These are phyloP conservation scores for Penstemon newberryi DNA, from an alignment of 257 asterid genomes.

Conservation along the genomic window DNA sequence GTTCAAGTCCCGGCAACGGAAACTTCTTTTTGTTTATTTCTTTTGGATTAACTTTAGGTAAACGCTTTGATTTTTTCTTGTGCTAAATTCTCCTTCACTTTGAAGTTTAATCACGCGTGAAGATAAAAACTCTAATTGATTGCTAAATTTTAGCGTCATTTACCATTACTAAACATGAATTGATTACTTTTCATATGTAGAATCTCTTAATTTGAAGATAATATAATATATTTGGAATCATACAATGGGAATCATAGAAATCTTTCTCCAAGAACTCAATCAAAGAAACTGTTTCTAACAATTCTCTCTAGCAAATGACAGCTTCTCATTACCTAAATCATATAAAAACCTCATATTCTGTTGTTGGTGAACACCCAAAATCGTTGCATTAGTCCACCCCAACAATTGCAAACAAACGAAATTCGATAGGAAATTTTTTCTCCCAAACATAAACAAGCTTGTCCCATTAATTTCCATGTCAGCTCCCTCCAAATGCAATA, in stretches of 20 bases:
- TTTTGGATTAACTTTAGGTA: too few species aligned
- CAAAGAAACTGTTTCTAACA: neutral
- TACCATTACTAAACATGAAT: too few species aligned
- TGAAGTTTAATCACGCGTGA: too few species aligned
- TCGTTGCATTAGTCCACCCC: neutral
- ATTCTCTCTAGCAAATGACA: conserved; percentile 7
- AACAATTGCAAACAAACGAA: conserved; percentile 9
- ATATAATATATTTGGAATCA: too few species aligned
- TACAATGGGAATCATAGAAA: too few species aligned
- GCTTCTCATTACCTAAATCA: conserved; percentile 8
- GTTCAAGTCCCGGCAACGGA: conserved; percentile 98
- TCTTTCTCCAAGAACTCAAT: too few species aligned
- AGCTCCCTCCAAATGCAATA: conserved; percentile 23
- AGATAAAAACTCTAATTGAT: too few species aligned
- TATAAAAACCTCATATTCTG: conserved; percentile 22
- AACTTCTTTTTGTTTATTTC: neutral
- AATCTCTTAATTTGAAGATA: too few species aligned
- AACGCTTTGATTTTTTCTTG: too few species aligned
- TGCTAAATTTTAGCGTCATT: too few species aligned
- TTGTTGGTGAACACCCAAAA: conserved; percentile 22
- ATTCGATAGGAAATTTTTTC: neutral
- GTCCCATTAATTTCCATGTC: conserved; percentile 8
- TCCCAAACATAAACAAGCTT: conserved; percentile 13
- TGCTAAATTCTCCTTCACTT: too few species aligned
- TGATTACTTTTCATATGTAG: too few species aligned